phyloP scores from a whole-genome alignment of 495 filamentous ascomycete species.

The Hypoxylon cercidicola region DNA sequence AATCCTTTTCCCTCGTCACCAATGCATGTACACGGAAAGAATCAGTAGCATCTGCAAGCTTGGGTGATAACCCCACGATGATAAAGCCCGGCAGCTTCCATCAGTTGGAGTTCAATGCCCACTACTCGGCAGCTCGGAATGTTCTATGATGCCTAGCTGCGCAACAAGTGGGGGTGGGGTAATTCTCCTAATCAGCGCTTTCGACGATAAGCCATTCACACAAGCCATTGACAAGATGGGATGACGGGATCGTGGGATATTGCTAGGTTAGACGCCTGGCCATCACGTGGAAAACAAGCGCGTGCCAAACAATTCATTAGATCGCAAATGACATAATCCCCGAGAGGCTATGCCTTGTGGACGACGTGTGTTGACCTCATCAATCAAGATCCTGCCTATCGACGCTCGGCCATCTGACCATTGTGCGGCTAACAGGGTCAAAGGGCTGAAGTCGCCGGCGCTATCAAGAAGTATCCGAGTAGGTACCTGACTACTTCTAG shows the following conservation, averaged over 20 bases:
- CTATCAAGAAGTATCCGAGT: too few species aligned
- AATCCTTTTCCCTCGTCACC: too few species aligned
- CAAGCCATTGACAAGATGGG: neutral
- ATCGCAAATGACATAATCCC: constrained; percentile 28
- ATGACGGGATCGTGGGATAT: neutral
- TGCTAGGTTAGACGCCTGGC: neutral
- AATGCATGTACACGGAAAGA: too few species aligned
- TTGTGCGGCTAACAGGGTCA: neutral
- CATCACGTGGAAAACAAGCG: constrained; percentile 8
- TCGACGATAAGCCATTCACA: constrained; percentile 22
- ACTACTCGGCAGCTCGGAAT: too few species aligned
- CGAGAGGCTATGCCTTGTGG: constrained; percentile 6
- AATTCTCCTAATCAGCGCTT: constrained; percentile 2
- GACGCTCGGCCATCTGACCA: constrained; percentile 17
- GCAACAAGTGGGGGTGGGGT: too few species aligned
- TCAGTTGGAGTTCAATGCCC: too few species aligned
- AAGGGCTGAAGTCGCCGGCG: neutral
- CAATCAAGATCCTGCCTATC: constrained; percentile 11
- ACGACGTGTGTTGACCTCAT: constrained; percentile 30
- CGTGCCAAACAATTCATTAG: constrained; percentile 12
- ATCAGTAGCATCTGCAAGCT: too few species aligned
- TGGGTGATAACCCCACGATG: too few species aligned
- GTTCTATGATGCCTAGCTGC: too few species aligned
- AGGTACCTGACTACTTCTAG: too few species aligned
- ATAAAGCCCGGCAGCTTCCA: too few species aligned